Evolutionary conservation across 305 asterid genomes (phyloP).

Genomic region (Fraxinus platypoda): DNA sequence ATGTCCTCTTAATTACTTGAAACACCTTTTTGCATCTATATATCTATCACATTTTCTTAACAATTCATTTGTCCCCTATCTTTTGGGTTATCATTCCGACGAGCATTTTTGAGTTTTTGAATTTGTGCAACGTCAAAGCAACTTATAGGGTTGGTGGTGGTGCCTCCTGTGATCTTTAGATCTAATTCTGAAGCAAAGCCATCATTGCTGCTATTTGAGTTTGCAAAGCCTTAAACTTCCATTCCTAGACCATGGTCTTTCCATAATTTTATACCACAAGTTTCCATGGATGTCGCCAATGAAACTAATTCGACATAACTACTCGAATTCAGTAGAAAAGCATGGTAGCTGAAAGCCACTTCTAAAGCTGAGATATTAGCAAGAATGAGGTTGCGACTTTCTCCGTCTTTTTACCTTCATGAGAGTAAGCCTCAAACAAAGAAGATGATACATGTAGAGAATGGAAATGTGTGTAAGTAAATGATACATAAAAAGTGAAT

Average conservation of each 20-base stretch:
- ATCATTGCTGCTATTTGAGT: not conserved
- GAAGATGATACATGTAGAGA: not conserved
- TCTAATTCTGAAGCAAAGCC: not conserved
- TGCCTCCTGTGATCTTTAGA: not conserved
- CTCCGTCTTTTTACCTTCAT: not conserved
- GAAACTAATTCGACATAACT: not conserved
- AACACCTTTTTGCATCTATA: not conserved
- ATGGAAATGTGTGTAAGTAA: not conserved
- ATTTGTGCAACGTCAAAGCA: not conserved
- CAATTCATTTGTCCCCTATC: not conserved
- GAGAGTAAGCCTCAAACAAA: not conserved
- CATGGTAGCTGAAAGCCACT: not conserved
- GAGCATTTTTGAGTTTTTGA: not conserved
- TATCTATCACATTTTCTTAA: not conserved
- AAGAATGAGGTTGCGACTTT: not conserved
- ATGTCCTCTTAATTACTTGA: not conserved
- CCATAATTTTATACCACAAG: not conserved
- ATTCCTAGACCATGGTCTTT: not conserved
- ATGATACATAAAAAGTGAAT: not conserved
- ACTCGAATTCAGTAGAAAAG: not conserved
- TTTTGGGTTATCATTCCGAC: not conserved
- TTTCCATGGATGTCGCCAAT: not conserved
- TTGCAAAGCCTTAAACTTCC: not conserved
- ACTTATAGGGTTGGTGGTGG: not conserved
- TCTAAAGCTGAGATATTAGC: not conserved